Evolutionary conservation across 148 eudicot species (phyloP).

Genomic region (Amaranthus palmeri): DNA sequence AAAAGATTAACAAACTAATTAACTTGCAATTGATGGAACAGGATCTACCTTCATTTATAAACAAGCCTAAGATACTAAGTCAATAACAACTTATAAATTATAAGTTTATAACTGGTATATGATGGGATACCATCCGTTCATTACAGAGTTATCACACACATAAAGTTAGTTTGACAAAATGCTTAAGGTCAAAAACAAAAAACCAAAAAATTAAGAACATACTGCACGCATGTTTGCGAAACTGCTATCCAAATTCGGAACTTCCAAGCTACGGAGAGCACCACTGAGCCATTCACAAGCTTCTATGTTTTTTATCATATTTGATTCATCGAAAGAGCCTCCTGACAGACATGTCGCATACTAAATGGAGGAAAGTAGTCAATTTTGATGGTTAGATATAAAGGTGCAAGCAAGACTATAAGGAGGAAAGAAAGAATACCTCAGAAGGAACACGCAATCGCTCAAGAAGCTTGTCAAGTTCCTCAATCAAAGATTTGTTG

Average conservation of each 20-base stretch:
- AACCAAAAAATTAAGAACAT: conserved; percentile 29
- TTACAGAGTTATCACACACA: not conserved
- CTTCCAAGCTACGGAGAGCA: conserved; percentile 73
- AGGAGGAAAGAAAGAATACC: conserved; percentile 31
- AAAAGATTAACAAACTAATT: not conserved
- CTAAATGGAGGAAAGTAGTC: conserved; percentile 36
- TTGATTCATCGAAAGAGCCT: conserved; percentile 87
- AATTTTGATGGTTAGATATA: not conserved
- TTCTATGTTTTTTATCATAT: conserved; percentile 76
- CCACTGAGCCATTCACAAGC: conserved; percentile 92
- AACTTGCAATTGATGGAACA: not conserved
- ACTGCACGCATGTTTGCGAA: conserved; percentile 81
- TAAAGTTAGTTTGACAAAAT: not conserved
- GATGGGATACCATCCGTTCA: too few species aligned
- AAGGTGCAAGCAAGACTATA: not conserved
- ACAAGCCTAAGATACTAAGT: not conserved
- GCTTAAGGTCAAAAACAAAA: conserved; percentile 7
- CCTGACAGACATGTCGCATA: conserved; percentile 74
- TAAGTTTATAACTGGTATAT: too few species aligned
- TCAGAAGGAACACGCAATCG: conserved; percentile 76
- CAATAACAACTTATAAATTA: too few species aligned
- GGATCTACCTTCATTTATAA: not conserved
- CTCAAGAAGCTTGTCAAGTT: conserved; percentile 93
- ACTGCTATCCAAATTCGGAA: conserved; percentile 63
- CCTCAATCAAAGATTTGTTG: conserved; percentile 71